Conservation (phyloP, 1,139 yeast species). For the Candida tetrigidarum region DNA sequence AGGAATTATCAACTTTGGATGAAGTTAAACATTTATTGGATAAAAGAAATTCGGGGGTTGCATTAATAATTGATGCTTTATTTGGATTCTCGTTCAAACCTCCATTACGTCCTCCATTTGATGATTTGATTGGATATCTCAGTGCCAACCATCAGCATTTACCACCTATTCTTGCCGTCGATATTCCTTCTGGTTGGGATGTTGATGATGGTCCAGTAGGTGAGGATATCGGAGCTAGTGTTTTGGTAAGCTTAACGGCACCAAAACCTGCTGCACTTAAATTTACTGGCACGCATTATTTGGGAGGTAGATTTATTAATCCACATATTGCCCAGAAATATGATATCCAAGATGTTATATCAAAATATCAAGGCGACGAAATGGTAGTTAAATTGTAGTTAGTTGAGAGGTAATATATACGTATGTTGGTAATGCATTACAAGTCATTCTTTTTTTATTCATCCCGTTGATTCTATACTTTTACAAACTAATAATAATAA, state of each 20-base stretch:
- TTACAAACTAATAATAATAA: neutral
- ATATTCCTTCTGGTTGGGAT: conserved; percentile 97
- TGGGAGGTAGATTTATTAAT: conserved; percentile 89
- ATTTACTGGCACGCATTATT: conserved; percentile 60
- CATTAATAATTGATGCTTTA: conserved; percentile 72
- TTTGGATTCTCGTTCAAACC: conserved; percentile 95
- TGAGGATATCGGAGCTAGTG: conserved; percentile 56
- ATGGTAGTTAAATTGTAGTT: conserved; percentile 37
- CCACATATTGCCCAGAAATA: conserved; percentile 68
- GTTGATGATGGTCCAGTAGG: conserved; percentile 80
- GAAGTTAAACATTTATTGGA: conserved; percentile 35
- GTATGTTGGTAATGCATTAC: neutral
- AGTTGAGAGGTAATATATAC: neutral
- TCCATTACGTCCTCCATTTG: conserved; percentile 84
- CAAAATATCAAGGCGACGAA: conserved; percentile 38
- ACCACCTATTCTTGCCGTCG: conserved; percentile 77
- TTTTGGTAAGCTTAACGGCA: conserved; percentile 84
- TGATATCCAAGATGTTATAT: conserved; percentile 55
- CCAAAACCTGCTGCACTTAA: conserved; percentile 84
- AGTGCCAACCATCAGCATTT: conserved; percentile 30
- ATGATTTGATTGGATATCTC: conserved; percentile 55
- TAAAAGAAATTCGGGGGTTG: conserved; percentile 17
- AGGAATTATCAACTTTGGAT: conserved; percentile 41
- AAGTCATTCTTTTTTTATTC: neutral
- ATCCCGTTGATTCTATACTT: neutral